A percentile compares a stretch with the other conserved stretches of the same genome.
phyloP scores from a whole-genome alignment of 495 filamentous ascomycete genomes.

The Paragyromitra xinjiangensis region DNA sequence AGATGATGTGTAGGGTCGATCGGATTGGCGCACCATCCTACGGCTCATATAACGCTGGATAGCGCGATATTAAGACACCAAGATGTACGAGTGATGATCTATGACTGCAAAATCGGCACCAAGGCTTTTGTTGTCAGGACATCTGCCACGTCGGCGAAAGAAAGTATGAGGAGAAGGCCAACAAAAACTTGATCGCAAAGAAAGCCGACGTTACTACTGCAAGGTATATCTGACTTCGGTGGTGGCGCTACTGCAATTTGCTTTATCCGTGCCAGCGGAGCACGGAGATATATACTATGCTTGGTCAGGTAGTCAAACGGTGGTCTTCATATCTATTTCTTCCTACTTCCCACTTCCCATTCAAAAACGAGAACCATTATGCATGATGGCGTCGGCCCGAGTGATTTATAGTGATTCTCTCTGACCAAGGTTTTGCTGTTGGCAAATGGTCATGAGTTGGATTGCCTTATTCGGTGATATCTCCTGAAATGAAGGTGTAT shows the following conservation, averaged over 20 bases:
- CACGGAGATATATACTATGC: neutral
- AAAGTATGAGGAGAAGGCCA: neutral
- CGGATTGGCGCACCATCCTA: slow-evolving; percentile 6
- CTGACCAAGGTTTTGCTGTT: neutral
- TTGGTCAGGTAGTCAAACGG: neutral
- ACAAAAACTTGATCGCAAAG: neutral
- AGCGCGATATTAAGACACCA: slow-evolving; percentile 19
- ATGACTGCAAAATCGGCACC: slow-evolving; percentile 24
- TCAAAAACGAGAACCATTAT: neutral
- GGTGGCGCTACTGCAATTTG: neutral
- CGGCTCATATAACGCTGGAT: slow-evolving; percentile 9
- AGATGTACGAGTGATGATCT: slow-evolving; percentile 32
- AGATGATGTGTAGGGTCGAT: slow-evolving; percentile 2
- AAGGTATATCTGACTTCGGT: neutral
- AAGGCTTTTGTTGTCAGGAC: slow-evolving; percentile 11
- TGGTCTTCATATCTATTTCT: neutral
- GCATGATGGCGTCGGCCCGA: neutral
- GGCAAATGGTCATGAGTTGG: neutral
- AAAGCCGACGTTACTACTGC: neutral
- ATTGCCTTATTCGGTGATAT: neutral
- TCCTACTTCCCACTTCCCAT: neutral
- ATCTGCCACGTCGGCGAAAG: slow-evolving; percentile 28
- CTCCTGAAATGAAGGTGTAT: neutral
- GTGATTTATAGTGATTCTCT: slow-evolving; percentile 17
- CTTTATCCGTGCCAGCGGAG: slow-evolving; percentile 32